Evolutionary conservation across 2,329 filamentous ascomycete genomes (phyloP), one percentile per base, ranked within the genome.

Genomic region (Graphilbum sp.): DNA sequence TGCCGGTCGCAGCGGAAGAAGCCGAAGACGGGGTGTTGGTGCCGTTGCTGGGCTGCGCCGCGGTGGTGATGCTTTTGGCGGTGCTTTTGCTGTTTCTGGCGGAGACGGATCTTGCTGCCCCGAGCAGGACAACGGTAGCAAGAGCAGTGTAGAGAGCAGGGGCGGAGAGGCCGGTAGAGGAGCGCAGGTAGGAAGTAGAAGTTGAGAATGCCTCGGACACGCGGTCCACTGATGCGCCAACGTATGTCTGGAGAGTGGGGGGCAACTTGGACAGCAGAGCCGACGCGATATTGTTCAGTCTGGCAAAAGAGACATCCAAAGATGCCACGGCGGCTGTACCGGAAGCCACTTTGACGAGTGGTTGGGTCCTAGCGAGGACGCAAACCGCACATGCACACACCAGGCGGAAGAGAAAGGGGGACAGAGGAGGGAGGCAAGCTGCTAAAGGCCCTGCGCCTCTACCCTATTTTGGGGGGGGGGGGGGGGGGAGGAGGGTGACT

Each of bases 321-420:
- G 71, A 72, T 69, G 69, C 72, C 68, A 66, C 62, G 52, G 61
- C 52, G 55, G 58, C 60, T 57, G 66, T 62, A 59, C 59, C 58
- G 55, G 70, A 74, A 73, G 69, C 71, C 71, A 75, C 69, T 57
- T 74, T 75, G 67, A 57, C 62, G 59, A 55, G 49, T 50, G 51
- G 52, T 54, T 48, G 44, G 57, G 55, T 60, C 56, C 53, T 52
- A 44, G 52, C 48, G 16, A 61, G 57, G 54, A 61, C 56, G 56
- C 55, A 35, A 43, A 30, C 16, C 11, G 27, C 27, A 29, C 27
- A n/a, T 27, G 32, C 41, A 34, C 18, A 23, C 31, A 38, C 36
- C 31, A 32, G 17, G 21, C 23, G 12, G 12, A 25, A 13, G 17
- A 20, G 18, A 21, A 30, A 20, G 21, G 12, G 36, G 13, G 16